A percentile compares a stretch with the other conserved stretches of the same genome.
Evolutionary conservation across 768 basidiomycete genomes (phyloP).

Genomic region (Rhizopogon vinicolor): DNA sequence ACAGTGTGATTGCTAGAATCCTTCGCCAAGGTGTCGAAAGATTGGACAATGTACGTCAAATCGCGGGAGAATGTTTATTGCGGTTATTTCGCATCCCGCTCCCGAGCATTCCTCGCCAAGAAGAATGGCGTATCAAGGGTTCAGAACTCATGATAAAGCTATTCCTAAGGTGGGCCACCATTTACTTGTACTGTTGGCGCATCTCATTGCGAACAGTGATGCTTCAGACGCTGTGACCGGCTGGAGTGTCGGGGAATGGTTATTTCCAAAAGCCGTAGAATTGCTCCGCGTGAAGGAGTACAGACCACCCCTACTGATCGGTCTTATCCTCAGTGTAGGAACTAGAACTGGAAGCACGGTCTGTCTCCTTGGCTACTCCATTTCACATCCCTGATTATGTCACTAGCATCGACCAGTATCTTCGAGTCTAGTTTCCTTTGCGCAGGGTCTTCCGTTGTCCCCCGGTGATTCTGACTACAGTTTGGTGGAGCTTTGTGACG

Average conservation of each 20-base stretch:
- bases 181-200: not conserved
- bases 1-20: constrained; percentile 55
- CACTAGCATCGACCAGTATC: constrained; percentile 66
- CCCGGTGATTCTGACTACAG: constrained; percentile 34
- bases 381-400: constrained; percentile 11
- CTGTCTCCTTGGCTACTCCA: constrained; percentile 25
- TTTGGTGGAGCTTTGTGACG: constrained; percentile 46
- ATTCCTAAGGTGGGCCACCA: constrained; percentile 42
- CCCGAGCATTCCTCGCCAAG: constrained; percentile 35
- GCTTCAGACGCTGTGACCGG: constrained; percentile 24
- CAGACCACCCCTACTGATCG: constrained; percentile 57
- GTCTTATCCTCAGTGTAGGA: constrained; percentile 74
- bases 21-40: constrained; percentile 89
- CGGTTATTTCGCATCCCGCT: constrained; percentile 43
- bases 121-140: constrained; percentile 51
- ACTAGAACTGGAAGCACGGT: constrained; percentile 86
- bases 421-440: constrained; percentile 55
- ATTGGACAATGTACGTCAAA: constrained; percentile 85
- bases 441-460: constrained; percentile 44
- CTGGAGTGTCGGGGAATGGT: constrained; percentile 72
- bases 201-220: constrained; percentile 21
- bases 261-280: constrained; percentile 70
- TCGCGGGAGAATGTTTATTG: constrained; percentile 62
- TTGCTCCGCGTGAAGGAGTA: constrained; percentile 62
- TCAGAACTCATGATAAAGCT: constrained; percentile 44